Conservation (phyloP, 1,139 yeast species). For the Dujonia santamariae region DNA sequence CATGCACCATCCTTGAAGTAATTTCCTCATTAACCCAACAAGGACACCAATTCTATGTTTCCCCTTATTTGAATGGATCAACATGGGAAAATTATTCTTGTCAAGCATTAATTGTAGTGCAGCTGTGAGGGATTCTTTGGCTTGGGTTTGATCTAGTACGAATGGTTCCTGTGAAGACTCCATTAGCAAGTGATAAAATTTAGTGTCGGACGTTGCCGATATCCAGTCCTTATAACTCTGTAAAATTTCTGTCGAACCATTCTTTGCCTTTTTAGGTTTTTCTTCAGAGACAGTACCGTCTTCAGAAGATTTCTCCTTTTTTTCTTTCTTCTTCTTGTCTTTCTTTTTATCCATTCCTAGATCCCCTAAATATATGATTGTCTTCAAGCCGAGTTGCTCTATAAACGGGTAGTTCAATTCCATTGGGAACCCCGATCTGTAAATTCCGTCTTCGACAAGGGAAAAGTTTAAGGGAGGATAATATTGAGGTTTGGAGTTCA, state of each 20-base stretch:
- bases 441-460: conserved; percentile 80
- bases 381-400: conserved; percentile 63
- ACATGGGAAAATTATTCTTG: conserved; percentile 74
- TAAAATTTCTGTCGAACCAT: conserved; percentile 38
- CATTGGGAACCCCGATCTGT: conserved; percentile 92
- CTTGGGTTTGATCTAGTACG: conserved; percentile 39
- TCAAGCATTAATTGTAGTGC: conserved; percentile 68
- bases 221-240: conserved; percentile 65
- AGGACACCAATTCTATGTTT: conserved; percentile 91
- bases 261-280: conserved; percentile 26
- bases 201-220: conserved; percentile 45
- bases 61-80: conserved; percentile 92
- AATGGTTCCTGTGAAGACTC: conserved; percentile 76
- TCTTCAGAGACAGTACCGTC: conserved; percentile 12
- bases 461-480: conserved; percentile 94
- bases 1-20: conserved; percentile 89
- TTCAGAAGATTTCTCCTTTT: conserved; percentile 48
- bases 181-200: conserved; percentile 61
- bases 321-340: conserved; percentile 17
- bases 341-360: conserved; percentile 30
- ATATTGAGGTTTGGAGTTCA: conserved; percentile 19
- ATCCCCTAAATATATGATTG: conserved; percentile 85
- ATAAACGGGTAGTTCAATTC: conserved; percentile 78
- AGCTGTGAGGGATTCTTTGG: conserved; percentile 48
- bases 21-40: conserved; percentile 81